A percentile compares a stretch with the other conserved stretches of the same genome.
These are phyloP conservation scores for Lachnellula cervina DNA, from an alignment of 2,329 filamentous ascomycete genomes.

Conservation along the genomic window DNA sequence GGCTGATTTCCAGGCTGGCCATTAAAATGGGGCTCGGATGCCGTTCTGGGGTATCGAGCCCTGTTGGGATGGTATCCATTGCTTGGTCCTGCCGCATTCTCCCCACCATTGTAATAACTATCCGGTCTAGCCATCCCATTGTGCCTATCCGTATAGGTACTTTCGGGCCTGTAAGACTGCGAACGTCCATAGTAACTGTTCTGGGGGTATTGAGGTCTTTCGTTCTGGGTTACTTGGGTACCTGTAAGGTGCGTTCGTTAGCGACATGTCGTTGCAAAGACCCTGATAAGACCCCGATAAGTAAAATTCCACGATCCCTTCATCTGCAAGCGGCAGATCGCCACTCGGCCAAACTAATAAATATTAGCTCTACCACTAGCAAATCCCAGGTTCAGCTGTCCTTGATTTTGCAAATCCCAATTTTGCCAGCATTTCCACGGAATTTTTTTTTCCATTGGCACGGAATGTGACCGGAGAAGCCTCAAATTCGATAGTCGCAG, in stretches of 20 bases:
- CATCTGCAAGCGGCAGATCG: constrained; percentile 2
- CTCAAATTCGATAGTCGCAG: neutral
- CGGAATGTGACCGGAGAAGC: neutral
- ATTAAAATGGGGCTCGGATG: constrained; percentile 29
- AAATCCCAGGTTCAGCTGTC: neutral
- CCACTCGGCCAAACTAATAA: constrained; percentile 2
- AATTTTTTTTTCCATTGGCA: neutral
- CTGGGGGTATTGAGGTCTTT: constrained; percentile 26
- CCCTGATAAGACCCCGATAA: neutral
- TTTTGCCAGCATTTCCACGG: neutral
- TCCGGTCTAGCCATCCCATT: constrained; percentile 38
- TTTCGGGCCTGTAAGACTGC: constrained; percentile 25
- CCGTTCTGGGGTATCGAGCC: constrained; percentile 30
- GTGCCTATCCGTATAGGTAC: constrained; percentile 27
- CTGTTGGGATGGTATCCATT: constrained; percentile 31
- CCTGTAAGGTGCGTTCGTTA: constrained; percentile 21
- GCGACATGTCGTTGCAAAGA: constrained; percentile 10
- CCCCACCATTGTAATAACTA: constrained; percentile 37
- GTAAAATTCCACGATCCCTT: neutral
- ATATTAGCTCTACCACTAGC: constrained; percentile 4
- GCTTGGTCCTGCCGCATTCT: constrained; percentile 20
- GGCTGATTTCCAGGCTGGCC: constrained; percentile 27
- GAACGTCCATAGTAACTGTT: constrained; percentile 31
- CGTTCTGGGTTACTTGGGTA: constrained; percentile 28
- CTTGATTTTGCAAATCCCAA: neutral